Conservation (phyloP, 2,329 filamentous ascomycete species). For the Paramyrothecium roridum region DNA sequence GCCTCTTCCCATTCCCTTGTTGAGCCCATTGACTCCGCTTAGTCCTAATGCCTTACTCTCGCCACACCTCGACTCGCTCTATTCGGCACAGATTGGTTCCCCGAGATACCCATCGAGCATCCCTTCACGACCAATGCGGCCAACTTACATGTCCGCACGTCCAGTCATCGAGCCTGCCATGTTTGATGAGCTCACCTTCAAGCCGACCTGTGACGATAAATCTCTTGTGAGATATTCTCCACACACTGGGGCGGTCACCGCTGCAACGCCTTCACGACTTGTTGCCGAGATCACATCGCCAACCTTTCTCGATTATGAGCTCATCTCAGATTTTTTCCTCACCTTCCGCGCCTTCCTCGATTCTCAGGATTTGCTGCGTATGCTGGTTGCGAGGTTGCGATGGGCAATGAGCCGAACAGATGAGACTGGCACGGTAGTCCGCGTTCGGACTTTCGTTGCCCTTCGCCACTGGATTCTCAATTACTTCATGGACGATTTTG, state of each 20-base stretch:
- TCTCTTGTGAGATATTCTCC: conserved; percentile 79
- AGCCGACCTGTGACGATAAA: conserved; percentile 74
- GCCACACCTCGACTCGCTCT: not conserved
- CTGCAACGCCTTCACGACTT: conserved; percentile 85
- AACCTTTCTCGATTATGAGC: conserved; percentile 92
- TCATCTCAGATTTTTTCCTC: conserved; percentile 96
- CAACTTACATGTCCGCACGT: conserved; percentile 47
- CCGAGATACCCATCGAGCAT: conserved; percentile 30
- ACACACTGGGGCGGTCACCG: conserved; percentile 70
- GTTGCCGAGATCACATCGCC: conserved; percentile 97
- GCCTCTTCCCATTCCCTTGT: conserved; percentile 15
- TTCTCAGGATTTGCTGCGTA: conserved; percentile 70
- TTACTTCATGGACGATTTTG: conserved; percentile 94
- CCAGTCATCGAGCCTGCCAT: conserved; percentile 67
- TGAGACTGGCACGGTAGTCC: conserved; percentile 88
- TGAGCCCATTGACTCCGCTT: not conserved
- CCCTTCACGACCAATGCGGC: conserved; percentile 35
- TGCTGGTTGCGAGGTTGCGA: conserved; percentile 78
- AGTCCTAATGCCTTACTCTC: not conserved
- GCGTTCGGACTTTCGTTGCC: conserved; percentile 92
- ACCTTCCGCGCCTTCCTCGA: conserved; percentile 89
- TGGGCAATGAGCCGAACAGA: conserved; percentile 83
- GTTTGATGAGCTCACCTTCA: conserved; percentile 77
- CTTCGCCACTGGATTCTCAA: conserved; percentile 97
- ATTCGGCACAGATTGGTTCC: conserved; percentile 1